phyloP scores from a whole-genome alignment of 176 grass and related monocot species.

The Bromus sterilis region DNA sequence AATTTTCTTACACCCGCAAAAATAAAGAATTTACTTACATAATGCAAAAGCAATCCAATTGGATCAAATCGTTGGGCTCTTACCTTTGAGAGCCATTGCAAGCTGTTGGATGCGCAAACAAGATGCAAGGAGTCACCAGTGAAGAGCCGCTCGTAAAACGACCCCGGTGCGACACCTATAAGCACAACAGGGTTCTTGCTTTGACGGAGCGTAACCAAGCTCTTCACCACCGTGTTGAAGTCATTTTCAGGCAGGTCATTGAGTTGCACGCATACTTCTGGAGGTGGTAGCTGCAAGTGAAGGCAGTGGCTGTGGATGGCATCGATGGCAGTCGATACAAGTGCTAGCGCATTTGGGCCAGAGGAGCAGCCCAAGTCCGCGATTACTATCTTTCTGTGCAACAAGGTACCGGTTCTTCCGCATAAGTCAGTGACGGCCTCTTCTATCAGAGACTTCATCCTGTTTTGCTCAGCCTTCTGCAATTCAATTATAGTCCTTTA shows the following conservation, averaged over 20 bases:
- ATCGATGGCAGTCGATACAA: background rate
- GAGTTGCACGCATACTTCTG: background rate
- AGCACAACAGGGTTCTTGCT: background rate
- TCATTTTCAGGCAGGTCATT: constrained; percentile 7
- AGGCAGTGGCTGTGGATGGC: background rate
- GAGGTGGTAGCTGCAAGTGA: background rate
- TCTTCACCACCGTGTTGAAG: background rate
- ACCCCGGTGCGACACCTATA: background rate
- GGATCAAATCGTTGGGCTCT: too few species aligned
- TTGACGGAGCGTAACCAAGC: background rate
- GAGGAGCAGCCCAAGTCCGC: background rate
- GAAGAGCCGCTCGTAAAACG: background rate
- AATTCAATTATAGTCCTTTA: background rate
- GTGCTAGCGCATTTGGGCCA: background rate
- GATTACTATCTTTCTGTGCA: background rate
- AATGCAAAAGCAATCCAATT: too few species aligned
- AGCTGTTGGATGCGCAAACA: background rate
- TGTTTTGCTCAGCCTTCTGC: background rate
- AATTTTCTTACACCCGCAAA: too few species aligned
- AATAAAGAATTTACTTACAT: too few species aligned
- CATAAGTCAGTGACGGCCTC: background rate
- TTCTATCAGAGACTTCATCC: background rate
- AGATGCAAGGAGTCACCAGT: too few species aligned
- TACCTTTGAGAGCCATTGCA: constrained; percentile 10
- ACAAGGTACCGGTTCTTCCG: background rate